Base-by-base conservation (phyloP, 2,329 filamentous ascomycete species). In the Drechmeria coniospora region DNA sequence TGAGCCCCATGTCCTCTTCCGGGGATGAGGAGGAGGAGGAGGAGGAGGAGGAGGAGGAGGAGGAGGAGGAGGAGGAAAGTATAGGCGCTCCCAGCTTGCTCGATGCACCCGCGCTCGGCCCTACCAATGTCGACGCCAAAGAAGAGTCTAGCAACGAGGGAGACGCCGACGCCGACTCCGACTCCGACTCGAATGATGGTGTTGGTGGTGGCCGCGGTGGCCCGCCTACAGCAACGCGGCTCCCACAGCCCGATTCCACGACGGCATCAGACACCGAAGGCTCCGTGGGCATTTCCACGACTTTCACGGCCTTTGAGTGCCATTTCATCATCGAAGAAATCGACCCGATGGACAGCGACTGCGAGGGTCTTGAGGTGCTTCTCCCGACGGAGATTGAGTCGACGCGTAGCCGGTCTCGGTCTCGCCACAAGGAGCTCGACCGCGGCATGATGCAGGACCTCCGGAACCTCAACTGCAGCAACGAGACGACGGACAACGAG, bases 331-430 rank as follows among this genome's bases (percentile, higher is more conserved):
- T 67, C 17, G 63, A 66, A 33, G 63, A 65, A 34, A 52, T 63
- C 30, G 59, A 57, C 28, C 50, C 53, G 3, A 54, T 55, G 53
- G 59, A 62, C 31, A 56, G 52, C 37, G 59, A 58, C 15, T 51
- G 50, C 22, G 58, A 61, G 4, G 52, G 52, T 12, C 42, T 55
- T 15, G 53, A 53, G 18, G 48, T 62, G 15, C 41, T 67, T 15
- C 49, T 44, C 8, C 63, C 63, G 0, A 49, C 53, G 9, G 52
- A 57, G 30, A 61, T 65, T 28, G 64, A 67, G 38, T 58, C 59
- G 10, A 53, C 54, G 25, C 49, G 51, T 14, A 60, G 57, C 34
- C 48, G 53, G 12, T 56, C 57, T 5, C 37, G 48, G 23, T 56
- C 54, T n/a, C 49, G 48, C 16, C 44, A 46, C 25, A 48, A 37